Evolutionary conservation across 2,329 filamentous ascomycete genomes (phyloP), one percentile per base, ranked within the genome.

Genomic region (Scedosporium minutisporum): DNA sequence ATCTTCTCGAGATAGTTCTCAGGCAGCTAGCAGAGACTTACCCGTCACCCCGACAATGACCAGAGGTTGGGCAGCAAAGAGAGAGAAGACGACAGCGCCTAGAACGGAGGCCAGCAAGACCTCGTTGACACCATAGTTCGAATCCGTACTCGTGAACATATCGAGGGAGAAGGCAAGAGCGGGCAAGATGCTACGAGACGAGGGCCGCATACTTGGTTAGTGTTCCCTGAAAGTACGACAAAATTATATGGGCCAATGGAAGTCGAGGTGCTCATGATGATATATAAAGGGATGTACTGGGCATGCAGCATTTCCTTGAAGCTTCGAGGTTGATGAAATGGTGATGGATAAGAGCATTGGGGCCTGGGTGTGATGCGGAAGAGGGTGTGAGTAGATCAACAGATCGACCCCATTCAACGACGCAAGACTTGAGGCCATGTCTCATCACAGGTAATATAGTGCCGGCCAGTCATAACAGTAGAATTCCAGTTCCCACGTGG

Each of bases 31-130:
- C 41, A 57, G 65, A 2, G 5, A 23, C 68, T 63, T 64, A 75
- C 89, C 90, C 10, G 91, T 96, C 2, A 96, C 91, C 23, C 92
- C 92, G 23, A 96, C 92, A 72, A 96, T 96, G 62, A 93, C 90
- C 63, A 96, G 77, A 6, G 92, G 92, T 71, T 96, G 92, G 27
- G 89, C 90, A 6, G 91, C 88, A 65, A 91, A 82, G 1, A 96
- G 67, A 2, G 90, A 80, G 72, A 96, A 96, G 1, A 96, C 89
- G 0, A 93, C 85, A 5, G 90, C 83, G 2, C 89, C 92, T 6
- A 96, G 78, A 1, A 96, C 91, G 1, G 90, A 96, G 6, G 92
- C 82, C 44, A 96, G 79, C n/a, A 96, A 79, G 2, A 95, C 91
- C 75, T 96, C 92, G 72, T 96, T 96, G 63, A 96, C 91, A 60